Conservation (phyloP, 179 eudicot genomes). For the Spinacia oleracea region DNA sequence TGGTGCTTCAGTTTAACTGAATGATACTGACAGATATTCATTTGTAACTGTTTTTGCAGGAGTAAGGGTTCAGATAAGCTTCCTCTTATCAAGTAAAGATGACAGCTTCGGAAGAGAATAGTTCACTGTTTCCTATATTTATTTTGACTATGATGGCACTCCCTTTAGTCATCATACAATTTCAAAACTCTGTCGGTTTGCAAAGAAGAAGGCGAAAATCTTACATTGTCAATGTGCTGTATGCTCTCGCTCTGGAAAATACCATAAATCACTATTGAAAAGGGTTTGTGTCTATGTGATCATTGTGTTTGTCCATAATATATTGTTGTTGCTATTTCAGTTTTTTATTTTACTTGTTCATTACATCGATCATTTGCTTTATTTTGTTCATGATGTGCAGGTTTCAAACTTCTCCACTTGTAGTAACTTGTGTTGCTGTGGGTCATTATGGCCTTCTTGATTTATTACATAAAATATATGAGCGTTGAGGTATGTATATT, state of each 20-base stretch:
- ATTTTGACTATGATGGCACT: constrained; percentile 79
- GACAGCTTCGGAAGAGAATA: too few species aligned
- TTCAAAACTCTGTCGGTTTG: constrained; percentile 63
- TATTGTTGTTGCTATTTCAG: not conserved
- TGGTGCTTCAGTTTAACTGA: not conserved
- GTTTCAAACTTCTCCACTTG: constrained; percentile 70
- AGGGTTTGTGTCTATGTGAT: constrained; percentile 34
- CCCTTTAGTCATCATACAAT: constrained; percentile 90
- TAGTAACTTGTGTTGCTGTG: constrained; percentile 75
- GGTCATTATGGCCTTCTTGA: constrained; percentile 72
- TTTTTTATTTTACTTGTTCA: not conserved
- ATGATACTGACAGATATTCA: constrained; percentile 14
- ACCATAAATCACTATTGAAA: too few species aligned
- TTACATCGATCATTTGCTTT: not conserved
- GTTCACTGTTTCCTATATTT: constrained; percentile 90
- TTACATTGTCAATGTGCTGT: constrained; percentile 72
- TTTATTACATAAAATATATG: constrained; percentile 71
- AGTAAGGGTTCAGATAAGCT: constrained; percentile 23
- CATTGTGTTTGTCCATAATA: not conserved
- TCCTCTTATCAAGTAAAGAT: too few species aligned
- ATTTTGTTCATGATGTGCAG: constrained; percentile 39
- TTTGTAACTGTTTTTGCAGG: constrained; percentile 16
- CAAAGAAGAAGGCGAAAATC: constrained; percentile 58
- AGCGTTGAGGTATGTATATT: constrained; percentile 61
- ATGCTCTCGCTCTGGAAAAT: too few species aligned